phyloP scores from a whole-genome alignment of 2,329 filamentous ascomycete species.

The Arthrobotrys megalospora region DNA sequence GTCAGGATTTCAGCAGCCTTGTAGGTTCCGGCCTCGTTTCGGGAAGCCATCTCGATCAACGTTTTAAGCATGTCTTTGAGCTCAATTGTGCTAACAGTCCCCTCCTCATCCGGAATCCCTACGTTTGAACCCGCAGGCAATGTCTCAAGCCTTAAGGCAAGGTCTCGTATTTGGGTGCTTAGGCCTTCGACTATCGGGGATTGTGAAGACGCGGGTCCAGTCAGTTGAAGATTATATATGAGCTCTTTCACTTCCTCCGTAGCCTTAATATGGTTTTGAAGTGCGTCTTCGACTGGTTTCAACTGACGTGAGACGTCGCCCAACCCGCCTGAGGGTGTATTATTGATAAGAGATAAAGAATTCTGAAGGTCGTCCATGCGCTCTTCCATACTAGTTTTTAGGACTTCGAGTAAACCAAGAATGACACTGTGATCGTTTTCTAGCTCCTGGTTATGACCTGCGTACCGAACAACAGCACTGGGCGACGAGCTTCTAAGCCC shows the following conservation, averaged over 20 bases:
- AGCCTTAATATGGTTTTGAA: slow-evolving; percentile 31
- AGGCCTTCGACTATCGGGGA: slow-evolving; percentile 27
- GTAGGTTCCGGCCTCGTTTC: slow-evolving; percentile 63
- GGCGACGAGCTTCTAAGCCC: slow-evolving; percentile 40
- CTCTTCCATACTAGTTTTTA: slow-evolving; percentile 57
- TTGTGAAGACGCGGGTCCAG: not conserved
- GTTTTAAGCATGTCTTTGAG: slow-evolving; percentile 63
- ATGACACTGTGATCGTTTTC: slow-evolving; percentile 49
- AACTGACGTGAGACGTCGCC: slow-evolving; percentile 27
- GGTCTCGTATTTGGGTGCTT: slow-evolving; percentile 25
- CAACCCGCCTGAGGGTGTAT: slow-evolving; percentile 5
- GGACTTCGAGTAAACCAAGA: slow-evolving; percentile 49
- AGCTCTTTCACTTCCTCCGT: slow-evolving; percentile 52
- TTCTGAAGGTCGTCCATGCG: slow-evolving; percentile 60
- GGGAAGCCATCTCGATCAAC: slow-evolving; percentile 62
- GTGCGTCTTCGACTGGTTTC: slow-evolving; percentile 45
- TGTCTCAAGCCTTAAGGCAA: slow-evolving; percentile 30
- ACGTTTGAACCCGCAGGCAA: not conserved
- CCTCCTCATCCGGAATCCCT: slow-evolving; percentile 8
- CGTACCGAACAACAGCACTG: slow-evolving; percentile 36
- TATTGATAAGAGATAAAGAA: slow-evolving; percentile 50
- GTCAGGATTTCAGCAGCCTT: slow-evolving; percentile 63
- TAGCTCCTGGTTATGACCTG: slow-evolving; percentile 9
- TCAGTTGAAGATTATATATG: slow-evolving; percentile 38
- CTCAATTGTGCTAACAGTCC: slow-evolving; percentile 58